These are phyloP conservation scores for Nicotiana rustica DNA, from an alignment of 305 asterid species.

Conservation along the genomic window DNA sequence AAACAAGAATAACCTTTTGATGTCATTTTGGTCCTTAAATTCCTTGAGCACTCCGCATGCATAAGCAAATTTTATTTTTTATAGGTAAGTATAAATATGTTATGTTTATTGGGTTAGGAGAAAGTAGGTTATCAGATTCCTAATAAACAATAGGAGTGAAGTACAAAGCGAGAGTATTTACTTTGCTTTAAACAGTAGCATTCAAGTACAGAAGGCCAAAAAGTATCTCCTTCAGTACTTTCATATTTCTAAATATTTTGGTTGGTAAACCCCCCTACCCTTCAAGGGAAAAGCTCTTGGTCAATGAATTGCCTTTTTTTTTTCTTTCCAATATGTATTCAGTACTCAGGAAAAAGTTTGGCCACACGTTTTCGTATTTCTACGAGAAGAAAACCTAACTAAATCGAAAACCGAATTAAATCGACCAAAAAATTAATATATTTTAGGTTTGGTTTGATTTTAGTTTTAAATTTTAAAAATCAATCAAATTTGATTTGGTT, in stretches of 20 bases:
- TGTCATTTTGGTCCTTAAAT: constrained; percentile 3
- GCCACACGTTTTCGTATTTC: too few relatives aligned
- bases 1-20: not conserved
- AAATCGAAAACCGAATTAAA: too few relatives aligned
- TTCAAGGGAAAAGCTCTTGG: too few relatives aligned
- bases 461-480: too few relatives aligned
- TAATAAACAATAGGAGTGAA: constrained; percentile 22
- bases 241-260: not conserved
- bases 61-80: not conserved
- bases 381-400: too few relatives aligned
- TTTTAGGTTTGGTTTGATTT: too few relatives aligned
- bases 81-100: not conserved
- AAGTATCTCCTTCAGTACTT: not conserved
- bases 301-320: too few relatives aligned
- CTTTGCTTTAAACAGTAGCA: not conserved
- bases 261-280: too few relatives aligned
- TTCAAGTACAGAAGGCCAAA: not conserved
- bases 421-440: too few relatives aligned
- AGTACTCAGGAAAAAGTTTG: too few relatives aligned
- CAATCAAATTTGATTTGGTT: too few relatives aligned
- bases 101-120: constrained; percentile 12
- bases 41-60: not conserved
- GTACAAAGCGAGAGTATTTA: not conserved
- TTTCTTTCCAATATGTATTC: too few relatives aligned
- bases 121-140: constrained; percentile 27